phyloP scores from a whole-genome alignment of 2,329 filamentous ascomycete species.

The Claviceps digitariae region DNA sequence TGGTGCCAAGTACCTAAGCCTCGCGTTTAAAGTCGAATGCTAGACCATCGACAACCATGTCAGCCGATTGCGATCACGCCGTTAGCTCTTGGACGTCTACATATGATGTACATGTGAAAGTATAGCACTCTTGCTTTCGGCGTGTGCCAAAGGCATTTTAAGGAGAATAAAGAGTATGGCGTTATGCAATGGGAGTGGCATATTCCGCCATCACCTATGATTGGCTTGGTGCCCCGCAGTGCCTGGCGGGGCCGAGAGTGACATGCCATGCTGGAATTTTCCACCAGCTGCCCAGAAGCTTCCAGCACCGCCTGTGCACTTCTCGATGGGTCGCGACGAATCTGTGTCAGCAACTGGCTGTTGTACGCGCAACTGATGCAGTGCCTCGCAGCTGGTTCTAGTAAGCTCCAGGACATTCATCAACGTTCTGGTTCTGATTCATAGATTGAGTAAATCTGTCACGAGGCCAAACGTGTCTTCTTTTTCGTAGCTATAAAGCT shows the following conservation, averaged over 20 bases:
- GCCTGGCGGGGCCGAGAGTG: background rate
- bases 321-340: background rate
- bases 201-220: background rate
- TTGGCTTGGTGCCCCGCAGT: background rate
- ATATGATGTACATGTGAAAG: too few relatives aligned
- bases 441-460: background rate
- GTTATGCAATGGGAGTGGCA: too few relatives aligned
- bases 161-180: too few relatives aligned
- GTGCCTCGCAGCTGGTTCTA: slow-evolving; percentile 9
- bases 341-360: slow-evolving; percentile 6
- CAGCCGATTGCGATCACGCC: too few relatives aligned
- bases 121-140: too few relatives aligned
- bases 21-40: too few relatives aligned
- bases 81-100: too few relatives aligned
- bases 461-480: background rate
- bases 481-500: background rate
- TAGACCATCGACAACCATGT: too few relatives aligned
- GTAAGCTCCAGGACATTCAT: slow-evolving; percentile 9
- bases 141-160: too few relatives aligned
- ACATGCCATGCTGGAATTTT: slow-evolving; percentile 11
- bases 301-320: slow-evolving; percentile 5
- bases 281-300: slow-evolving; percentile 11
- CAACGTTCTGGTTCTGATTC: background rate
- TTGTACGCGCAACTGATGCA: background rate
- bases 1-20: too few relatives aligned